Conservation (phyloP, 805 yeast species). For the Suhomyces sp. region DNA sequence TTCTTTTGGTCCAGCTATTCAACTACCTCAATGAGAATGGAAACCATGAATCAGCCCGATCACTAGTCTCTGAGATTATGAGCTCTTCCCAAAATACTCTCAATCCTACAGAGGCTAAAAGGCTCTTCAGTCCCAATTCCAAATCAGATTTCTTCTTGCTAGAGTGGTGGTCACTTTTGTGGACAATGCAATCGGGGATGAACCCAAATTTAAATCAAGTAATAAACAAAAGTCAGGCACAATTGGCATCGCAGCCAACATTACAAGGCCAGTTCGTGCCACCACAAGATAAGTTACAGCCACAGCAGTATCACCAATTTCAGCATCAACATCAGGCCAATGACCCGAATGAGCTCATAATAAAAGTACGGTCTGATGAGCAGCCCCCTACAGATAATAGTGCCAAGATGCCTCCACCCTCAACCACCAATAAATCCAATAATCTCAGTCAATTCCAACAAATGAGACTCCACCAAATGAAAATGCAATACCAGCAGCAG, state of each 20-base stretch:
- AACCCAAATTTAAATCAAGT: slow-evolving; percentile 29
- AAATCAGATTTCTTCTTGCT: slow-evolving; percentile 44
- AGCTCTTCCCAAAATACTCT: slow-evolving; percentile 32
- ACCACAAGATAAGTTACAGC: slow-evolving; percentile 4
- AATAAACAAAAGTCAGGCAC: slow-evolving; percentile 16
- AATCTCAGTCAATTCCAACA: slow-evolving; percentile 14
- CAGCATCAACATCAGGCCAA: slow-evolving; percentile 10
- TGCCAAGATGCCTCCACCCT: slow-evolving; percentile 3
- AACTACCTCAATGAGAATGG: slow-evolving; percentile 48
- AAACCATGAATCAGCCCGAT: slow-evolving; percentile 48
- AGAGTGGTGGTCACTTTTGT: slow-evolving; percentile 57
- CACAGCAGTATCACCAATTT: slow-evolving; percentile 9
- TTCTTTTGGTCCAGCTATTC: slow-evolving; percentile 52
- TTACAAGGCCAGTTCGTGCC: not conserved
- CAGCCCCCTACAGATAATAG: not conserved
- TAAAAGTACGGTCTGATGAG: not conserved
- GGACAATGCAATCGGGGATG: slow-evolving; percentile 48
- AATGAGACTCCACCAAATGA: slow-evolving; percentile 15
- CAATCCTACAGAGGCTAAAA: slow-evolving; percentile 12
- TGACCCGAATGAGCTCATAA: not conserved
- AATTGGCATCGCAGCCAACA: slow-evolving; percentile 3
- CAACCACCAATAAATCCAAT: not conserved
- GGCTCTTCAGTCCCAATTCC: slow-evolving; percentile 29
- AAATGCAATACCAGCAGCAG: slow-evolving; percentile 13
- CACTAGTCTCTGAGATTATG: slow-evolving; percentile 41